Conservation (phyloP, 495 filamentous ascomycete species). For the Aspergillus panamensis region DNA sequence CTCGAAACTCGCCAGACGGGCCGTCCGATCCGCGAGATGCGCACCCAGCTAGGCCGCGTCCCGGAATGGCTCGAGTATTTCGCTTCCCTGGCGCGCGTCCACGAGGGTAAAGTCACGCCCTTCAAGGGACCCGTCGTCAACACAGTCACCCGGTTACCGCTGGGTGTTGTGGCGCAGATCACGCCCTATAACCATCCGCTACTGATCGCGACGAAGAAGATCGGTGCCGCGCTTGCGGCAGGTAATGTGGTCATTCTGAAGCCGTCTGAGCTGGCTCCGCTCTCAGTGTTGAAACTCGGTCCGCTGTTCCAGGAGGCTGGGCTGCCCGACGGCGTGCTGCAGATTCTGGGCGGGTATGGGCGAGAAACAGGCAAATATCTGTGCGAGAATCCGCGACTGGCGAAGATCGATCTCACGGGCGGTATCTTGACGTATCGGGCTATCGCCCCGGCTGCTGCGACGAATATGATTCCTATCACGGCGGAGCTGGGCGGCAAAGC, state of each 20-base stretch:
- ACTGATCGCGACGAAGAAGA: constrained; percentile 61
- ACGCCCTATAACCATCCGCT: constrained; percentile 66
- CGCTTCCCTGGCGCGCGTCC: constrained; percentile 53
- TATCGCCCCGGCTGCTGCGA: constrained; percentile 45
- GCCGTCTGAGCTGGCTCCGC: constrained; percentile 57
- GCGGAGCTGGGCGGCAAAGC: constrained; percentile 62
- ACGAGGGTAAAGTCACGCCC: constrained; percentile 58
- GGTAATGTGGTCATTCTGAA: constrained; percentile 63
- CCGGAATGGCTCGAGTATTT: constrained; percentile 65
- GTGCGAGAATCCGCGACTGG: constrained; percentile 48
- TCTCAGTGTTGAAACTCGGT: constrained; percentile 53
- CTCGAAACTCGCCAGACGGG: constrained; percentile 62
- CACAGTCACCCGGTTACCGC: constrained; percentile 54
- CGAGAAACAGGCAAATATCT: constrained; percentile 51
- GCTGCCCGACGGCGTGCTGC: constrained; percentile 54
- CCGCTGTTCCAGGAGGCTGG: constrained; percentile 51
- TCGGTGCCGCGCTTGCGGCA: constrained; percentile 57
- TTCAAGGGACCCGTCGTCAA: constrained; percentile 59
- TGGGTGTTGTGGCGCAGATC: constrained; percentile 62
- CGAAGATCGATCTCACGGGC: constrained; percentile 63
- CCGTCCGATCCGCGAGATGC: constrained; percentile 61
- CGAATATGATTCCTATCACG: constrained; percentile 53
- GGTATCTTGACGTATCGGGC: constrained; percentile 46
- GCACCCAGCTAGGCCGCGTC: constrained; percentile 58
- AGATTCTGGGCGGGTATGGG: constrained; percentile 56